These are phyloP conservation scores for Solanum infundibuliforme DNA, from an alignment of 257 asterid species.

Conservation along the genomic window DNA sequence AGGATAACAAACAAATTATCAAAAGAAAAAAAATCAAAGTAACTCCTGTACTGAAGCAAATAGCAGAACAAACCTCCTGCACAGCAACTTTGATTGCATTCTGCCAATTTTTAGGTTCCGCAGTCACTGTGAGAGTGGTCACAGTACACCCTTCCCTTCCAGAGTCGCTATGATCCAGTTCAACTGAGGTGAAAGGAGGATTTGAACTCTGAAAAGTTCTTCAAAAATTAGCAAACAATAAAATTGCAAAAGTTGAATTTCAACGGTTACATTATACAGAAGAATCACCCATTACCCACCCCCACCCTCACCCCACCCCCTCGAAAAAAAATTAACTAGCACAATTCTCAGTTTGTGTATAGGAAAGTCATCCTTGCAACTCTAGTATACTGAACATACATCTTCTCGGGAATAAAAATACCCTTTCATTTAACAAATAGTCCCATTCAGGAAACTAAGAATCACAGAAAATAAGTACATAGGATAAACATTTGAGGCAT, in stretches of 20 bases:
- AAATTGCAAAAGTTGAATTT: not conserved
- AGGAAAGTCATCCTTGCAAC: not conserved
- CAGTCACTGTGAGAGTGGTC: conserved; percentile 92
- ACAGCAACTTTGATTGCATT: conserved; percentile 94
- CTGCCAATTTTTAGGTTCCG: conserved; percentile 94
- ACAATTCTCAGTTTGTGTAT: not conserved
- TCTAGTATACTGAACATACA: not conserved
- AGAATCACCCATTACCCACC: not conserved
- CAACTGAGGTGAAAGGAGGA: conserved; percentile 97
- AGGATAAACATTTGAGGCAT: not conserved
- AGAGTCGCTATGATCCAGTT: conserved; percentile 97
- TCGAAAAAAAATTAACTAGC: not conserved
- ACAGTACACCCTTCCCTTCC: conserved; percentile 99
- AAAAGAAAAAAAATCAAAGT: not conserved
- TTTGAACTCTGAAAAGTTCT: conserved; percentile 74
- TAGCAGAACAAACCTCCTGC: conserved; percentile 70
- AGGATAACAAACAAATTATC: not conserved
- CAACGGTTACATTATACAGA: not conserved
- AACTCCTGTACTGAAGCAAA: not conserved
- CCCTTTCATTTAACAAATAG: not conserved
- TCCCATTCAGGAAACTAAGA: not conserved
- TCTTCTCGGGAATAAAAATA: not conserved
- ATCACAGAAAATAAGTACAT: not conserved
- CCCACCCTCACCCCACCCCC: not conserved
- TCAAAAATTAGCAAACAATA: conserved; percentile 13